These are phyloP conservation scores for Apophysomyces elegans DNA, from an alignment of 371 early-diverging fungal genomes.

Conservation along the genomic window DNA sequence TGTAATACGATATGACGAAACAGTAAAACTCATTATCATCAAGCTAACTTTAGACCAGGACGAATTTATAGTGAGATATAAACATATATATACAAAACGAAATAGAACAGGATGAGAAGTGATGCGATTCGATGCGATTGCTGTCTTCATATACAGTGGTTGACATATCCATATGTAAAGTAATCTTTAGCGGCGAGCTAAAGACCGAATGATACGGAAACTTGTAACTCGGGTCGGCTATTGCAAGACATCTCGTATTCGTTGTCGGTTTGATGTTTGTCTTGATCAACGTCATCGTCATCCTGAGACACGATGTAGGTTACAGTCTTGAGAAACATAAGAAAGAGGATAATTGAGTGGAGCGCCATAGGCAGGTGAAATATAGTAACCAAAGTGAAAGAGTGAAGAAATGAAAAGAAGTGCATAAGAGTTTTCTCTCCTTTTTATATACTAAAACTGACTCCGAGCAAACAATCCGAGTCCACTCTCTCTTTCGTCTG, in stretches of 20 bases:
- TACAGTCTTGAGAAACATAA: conserved; percentile 21
- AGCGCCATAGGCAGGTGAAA: conserved; percentile 15
- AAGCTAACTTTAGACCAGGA: too few species aligned
- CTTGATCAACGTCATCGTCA: conserved; percentile 17
- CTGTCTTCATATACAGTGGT: too few species aligned
- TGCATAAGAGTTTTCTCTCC: background rate
- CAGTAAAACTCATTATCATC: too few species aligned
- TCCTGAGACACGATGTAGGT: conserved; percentile 17
- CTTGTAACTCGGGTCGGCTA: background rate
- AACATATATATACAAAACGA: background rate
- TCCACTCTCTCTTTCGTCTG: background rate
- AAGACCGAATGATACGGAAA: background rate
- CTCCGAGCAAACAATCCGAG: conserved; percentile 5
- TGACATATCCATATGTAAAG: background rate
- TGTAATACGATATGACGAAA: too few species aligned
- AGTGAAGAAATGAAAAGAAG: background rate
- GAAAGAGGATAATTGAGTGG: conserved; percentile 21
- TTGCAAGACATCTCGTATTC: background rate
- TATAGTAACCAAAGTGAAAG: background rate
- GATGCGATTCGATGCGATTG: background rate
- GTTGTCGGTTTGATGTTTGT: conserved; percentile 4
- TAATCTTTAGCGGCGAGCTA: background rate
- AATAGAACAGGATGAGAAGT: background rate
- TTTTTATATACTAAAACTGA: background rate
- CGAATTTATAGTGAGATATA: background rate